Percentiles rank a stretch among this genome's conserved stretches.
These are phyloP conservation scores for Cyberlindnera petersonii DNA, from an alignment of 805 yeast genomes.

Conservation along the genomic window DNA sequence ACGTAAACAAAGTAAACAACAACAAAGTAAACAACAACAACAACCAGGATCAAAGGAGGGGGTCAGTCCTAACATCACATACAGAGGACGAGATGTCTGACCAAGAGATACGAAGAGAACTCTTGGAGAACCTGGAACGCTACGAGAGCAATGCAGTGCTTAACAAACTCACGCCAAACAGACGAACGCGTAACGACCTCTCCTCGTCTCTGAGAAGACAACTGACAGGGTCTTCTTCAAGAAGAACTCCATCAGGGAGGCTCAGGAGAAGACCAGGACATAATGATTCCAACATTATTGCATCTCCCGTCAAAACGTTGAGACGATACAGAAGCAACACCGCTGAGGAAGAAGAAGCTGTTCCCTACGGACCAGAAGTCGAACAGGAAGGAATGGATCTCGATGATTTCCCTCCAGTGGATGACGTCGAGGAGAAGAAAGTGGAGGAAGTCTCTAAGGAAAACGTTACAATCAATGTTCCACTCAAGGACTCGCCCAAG, in stretches of 20 bases:
- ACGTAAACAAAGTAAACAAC: constrained; percentile 1
- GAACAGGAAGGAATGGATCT: too few species aligned
- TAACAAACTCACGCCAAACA: constrained; percentile 23
- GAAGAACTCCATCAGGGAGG: constrained; percentile 6
- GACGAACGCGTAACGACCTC: constrained; percentile 3
- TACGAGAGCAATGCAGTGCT: constrained; percentile 20
- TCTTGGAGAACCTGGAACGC: constrained; percentile 15
- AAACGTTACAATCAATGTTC: constrained; percentile 14
- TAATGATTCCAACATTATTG: constrained; percentile 21
- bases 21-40: neutral
- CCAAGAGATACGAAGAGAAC: constrained; percentile 12
- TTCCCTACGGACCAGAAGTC: too few species aligned
- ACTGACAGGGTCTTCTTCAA: constrained; percentile 1
- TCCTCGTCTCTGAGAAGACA: neutral
- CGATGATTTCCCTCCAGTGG: too few species aligned
- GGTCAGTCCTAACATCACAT: too few species aligned
- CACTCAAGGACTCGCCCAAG: constrained; percentile 22
- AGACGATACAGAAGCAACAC: constrained; percentile 13
- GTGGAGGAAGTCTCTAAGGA: neutral
- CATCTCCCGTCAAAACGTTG: constrained; percentile 25
- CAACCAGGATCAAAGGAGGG: neutral
- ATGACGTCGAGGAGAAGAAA: neutral
- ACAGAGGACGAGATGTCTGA: constrained; percentile 2
- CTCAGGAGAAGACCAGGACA: constrained; percentile 7
- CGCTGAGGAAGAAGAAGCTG: constrained; percentile 2